phyloP scores from a whole-genome alignment of 202 grass and related monocot species.

The Brachypodium distachyon region DNA sequence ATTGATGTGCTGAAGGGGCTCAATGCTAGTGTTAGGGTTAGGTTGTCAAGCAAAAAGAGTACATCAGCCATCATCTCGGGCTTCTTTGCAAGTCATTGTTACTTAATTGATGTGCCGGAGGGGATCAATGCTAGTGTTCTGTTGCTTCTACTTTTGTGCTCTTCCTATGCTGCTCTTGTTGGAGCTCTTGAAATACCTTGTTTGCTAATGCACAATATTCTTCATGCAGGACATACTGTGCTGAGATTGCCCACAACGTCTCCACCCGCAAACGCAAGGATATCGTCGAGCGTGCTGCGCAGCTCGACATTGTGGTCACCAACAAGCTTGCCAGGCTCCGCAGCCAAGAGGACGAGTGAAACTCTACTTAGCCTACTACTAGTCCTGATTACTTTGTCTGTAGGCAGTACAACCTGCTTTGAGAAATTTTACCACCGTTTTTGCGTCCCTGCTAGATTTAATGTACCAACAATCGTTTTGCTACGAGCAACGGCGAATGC shows the following conservation, averaged over 20 bases:
- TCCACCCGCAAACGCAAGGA: slow-evolving; percentile 82
- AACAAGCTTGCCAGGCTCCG: slow-evolving; percentile 72
- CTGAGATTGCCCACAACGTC: slow-evolving; percentile 76
- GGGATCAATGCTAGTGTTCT: neutral
- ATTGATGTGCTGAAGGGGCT: no score
- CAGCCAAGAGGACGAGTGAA: slow-evolving; percentile 89
- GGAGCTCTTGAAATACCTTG: neutral
- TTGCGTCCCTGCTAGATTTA: neutral
- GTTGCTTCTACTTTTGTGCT: neutral
- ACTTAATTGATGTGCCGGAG: no score
- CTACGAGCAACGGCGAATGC: neutral
- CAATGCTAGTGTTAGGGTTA: neutral
- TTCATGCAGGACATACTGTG: slow-evolving; percentile 61
- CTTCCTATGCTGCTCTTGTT: neutral
- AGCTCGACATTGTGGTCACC: slow-evolving; percentile 73
- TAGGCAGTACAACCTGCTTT: neutral
- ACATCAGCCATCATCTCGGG: no score
- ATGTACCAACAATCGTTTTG: neutral
- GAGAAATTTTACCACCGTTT: neutral
- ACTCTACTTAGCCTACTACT: neutral
- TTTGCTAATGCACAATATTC: neutral
- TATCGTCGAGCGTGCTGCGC: slow-evolving; percentile 75
- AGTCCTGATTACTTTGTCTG: neutral
- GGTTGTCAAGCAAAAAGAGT: neutral
- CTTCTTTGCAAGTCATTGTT: no score